phyloP scores from a whole-genome alignment of 148 eudicot genomes.

The Spergularia marina region DNA sequence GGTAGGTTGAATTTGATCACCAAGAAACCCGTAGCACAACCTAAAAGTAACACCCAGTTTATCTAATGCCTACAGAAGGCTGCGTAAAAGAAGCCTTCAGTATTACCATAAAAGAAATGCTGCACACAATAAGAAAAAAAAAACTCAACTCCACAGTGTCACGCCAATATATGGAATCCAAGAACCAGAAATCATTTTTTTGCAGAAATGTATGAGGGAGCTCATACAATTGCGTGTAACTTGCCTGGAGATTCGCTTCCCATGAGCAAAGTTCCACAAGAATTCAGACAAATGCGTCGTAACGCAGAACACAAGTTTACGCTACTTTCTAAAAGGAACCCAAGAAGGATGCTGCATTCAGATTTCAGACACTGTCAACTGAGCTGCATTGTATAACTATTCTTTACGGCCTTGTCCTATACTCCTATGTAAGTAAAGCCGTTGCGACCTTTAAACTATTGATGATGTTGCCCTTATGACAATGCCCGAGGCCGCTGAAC shows the following conservation, averaged over 20 bases:
- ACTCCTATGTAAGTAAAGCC: neutral
- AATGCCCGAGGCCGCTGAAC: neutral
- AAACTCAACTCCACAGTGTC: neutral
- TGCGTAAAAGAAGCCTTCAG: neutral
- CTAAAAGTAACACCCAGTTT: neutral
- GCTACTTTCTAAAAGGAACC: conserved; percentile 8
- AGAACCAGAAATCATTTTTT: too few species aligned
- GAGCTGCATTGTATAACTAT: neutral
- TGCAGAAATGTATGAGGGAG: neutral
- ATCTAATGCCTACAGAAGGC: neutral
- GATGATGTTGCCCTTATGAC: neutral
- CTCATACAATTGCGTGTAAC: neutral
- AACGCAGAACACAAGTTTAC: neutral
- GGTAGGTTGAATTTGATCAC: too few species aligned
- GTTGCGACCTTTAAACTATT: neutral
- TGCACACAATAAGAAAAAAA: neutral
- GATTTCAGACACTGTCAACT: neutral
- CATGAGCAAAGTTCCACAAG: neutral
- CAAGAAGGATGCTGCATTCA: neutral
- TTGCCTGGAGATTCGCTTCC: conserved; percentile 14
- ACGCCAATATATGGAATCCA: too few species aligned
- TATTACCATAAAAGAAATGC: too few species aligned
- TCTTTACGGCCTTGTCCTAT: neutral
- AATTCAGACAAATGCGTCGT: neutral
- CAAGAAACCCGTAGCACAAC: too few species aligned